These are phyloP conservation scores for Chalciporus piperatus DNA, from an alignment of 768 basidiomycete genomes.

Conservation along the genomic window DNA sequence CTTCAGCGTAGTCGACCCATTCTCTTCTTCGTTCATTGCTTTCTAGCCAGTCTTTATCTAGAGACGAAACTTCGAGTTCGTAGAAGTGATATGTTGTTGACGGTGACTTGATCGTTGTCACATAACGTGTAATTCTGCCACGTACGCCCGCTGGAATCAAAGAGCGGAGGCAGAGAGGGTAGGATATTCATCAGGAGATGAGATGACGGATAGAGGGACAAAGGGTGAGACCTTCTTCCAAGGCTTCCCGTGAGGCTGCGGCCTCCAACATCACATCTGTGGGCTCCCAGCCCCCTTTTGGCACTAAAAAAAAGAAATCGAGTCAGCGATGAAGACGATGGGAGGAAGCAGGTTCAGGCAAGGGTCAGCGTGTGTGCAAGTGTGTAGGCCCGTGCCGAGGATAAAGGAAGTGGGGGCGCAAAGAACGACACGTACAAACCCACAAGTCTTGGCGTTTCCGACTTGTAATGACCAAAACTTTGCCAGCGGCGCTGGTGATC, in stretches of 20 bases:
- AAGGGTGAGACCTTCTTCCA: slow-evolving; percentile 95
- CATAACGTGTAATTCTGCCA: slow-evolving; percentile 81
- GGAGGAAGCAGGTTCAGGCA: neutral
- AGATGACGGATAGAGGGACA: slow-evolving; percentile 71
- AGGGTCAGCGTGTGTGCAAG: slow-evolving; percentile 1
- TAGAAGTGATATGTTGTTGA: slow-evolving; percentile 87
- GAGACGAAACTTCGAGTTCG: slow-evolving; percentile 75
- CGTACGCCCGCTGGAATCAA: slow-evolving; percentile 72
- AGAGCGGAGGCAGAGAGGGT: slow-evolving; percentile 33
- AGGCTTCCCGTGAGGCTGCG: slow-evolving; percentile 88
- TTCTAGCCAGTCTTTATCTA: slow-evolving; percentile 83
- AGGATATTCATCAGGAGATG: slow-evolving; percentile 63
- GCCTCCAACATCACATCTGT: slow-evolving; percentile 79
- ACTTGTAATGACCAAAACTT: slow-evolving; percentile 82
- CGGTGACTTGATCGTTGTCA: slow-evolving; percentile 76
- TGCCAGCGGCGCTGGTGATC: slow-evolving; percentile 67
- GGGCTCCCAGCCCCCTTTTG: slow-evolving; percentile 91
- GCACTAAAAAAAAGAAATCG: slow-evolving; percentile 48
- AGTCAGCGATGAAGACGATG: slow-evolving; percentile 6
- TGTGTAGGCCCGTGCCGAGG: neutral
- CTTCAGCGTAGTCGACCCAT: slow-evolving; percentile 88
- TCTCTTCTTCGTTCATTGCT: slow-evolving; percentile 75
- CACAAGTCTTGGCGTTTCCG: slow-evolving; percentile 76
- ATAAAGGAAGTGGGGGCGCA: slow-evolving; percentile 4
- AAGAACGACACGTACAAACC: slow-evolving; percentile 72